Percentiles rank a stretch among this genome's conserved stretches.
phyloP scores from a whole-genome alignment of 2,329 filamentous ascomycete genomes.

The Penicillium brasilianum region DNA sequence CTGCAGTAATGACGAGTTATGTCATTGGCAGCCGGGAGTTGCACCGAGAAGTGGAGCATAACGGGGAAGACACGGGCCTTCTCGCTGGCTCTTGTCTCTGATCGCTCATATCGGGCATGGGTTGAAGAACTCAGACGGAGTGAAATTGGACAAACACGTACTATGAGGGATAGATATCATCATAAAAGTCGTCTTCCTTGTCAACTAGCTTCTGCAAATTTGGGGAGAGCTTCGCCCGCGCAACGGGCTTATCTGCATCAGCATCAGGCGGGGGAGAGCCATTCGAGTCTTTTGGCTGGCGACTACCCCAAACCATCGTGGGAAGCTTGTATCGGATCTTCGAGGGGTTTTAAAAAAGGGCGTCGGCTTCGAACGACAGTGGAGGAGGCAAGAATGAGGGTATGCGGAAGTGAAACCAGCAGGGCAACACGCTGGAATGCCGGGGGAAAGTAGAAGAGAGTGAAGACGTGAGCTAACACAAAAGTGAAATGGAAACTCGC shows the following conservation, averaged over 20 bases:
- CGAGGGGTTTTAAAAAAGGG: neutral
- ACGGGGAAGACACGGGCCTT: neutral
- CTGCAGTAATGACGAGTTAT: neutral
- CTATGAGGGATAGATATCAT: constrained; percentile 79
- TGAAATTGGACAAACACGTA: constrained; percentile 53
- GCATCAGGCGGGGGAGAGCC: constrained; percentile 22
- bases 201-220: constrained; percentile 62
- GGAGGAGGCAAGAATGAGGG: neutral
- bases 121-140: neutral
- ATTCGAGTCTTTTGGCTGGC: constrained; percentile 29
- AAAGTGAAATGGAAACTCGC: neutral
- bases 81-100: neutral
- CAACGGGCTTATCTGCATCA: constrained; percentile 45
- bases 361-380: neutral
- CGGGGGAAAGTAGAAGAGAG: neutral
- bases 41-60: constrained; percentile 16
- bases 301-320: constrained; percentile 42
- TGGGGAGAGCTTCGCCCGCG: constrained; percentile 58
- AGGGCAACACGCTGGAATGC: constrained; percentile 13
- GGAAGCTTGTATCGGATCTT: neutral
- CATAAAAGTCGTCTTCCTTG: constrained; percentile 73
- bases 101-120: neutral
- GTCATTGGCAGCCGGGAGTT: constrained; percentile 11
- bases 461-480: neutral
- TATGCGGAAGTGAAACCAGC: neutral